A percentile compares a stretch with the other conserved stretches of the same genome.
phyloP scores from a whole-genome alignment of 2,329 filamentous ascomycete species.

The Stagonosporopsis rhizophila region DNA sequence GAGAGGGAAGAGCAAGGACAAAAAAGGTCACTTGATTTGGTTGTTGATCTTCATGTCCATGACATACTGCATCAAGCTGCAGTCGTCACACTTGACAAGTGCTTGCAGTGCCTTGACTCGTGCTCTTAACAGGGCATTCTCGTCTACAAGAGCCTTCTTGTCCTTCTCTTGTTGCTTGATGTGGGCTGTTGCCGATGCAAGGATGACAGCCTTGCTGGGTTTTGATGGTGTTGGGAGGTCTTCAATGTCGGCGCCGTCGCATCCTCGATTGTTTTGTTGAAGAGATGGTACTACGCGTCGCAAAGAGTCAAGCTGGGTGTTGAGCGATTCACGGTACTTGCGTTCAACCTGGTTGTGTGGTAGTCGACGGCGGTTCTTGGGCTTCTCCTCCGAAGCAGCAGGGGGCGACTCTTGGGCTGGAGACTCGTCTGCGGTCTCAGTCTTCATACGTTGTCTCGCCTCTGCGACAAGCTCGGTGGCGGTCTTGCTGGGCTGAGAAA shows the following conservation, averaged over 20 bases:
- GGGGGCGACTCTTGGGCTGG: slow-evolving; percentile 35
- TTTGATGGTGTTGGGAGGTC: slow-evolving; percentile 52
- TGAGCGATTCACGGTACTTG: slow-evolving; percentile 56
- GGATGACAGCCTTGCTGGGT: slow-evolving; percentile 55
- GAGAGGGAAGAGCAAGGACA: not conserved
- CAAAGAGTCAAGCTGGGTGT: slow-evolving; percentile 55
- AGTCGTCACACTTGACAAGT: slow-evolving; percentile 56
- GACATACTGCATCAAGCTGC: slow-evolving; percentile 54
- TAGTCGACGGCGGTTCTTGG: slow-evolving; percentile 45
- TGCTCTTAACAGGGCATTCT: slow-evolving; percentile 48
- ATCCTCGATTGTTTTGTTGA: slow-evolving; percentile 47
- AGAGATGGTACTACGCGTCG: slow-evolving; percentile 50
- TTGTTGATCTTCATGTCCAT: slow-evolving; percentile 52
- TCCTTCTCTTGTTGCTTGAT: slow-evolving; percentile 56
- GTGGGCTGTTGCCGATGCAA: slow-evolving; percentile 55
- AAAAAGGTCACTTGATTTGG: slow-evolving; percentile 28
- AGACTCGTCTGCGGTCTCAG: slow-evolving; percentile 39
- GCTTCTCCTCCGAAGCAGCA: slow-evolving; percentile 35
- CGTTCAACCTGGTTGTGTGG: slow-evolving; percentile 57
- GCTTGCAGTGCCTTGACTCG: slow-evolving; percentile 54
- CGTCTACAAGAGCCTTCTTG: slow-evolving; percentile 48
- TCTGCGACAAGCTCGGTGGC: slow-evolving; percentile 26
- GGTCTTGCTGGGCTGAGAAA: slow-evolving; percentile 25
- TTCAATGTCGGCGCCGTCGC: slow-evolving; percentile 52
- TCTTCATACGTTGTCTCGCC: slow-evolving; percentile 37